Percentiles rank a stretch among this genome's conserved stretches.
Evolutionary conservation across 2,329 filamentous ascomycete genomes (phyloP).

Genomic region (Penicillium nordicum): DNA sequence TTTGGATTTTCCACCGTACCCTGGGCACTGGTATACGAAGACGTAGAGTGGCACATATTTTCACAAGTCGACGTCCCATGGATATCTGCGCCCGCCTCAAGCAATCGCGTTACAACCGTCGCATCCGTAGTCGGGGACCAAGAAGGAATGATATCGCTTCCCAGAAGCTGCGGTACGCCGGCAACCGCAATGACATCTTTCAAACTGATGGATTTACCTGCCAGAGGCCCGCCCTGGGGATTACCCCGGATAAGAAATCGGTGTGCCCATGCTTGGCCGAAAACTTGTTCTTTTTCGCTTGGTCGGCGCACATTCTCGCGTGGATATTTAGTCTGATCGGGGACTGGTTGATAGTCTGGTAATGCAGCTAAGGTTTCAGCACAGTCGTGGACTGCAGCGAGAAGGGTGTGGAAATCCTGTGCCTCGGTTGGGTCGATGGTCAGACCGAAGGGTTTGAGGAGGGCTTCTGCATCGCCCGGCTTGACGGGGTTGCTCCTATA

Average conservation of each 20-base stretch:
- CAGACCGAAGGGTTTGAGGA: constrained; percentile 39
- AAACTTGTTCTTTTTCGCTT: constrained; percentile 40
- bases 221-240: constrained; percentile 26
- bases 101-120: constrained; percentile 50
- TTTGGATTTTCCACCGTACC: constrained; percentile 29
- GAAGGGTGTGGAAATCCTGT: constrained; percentile 47
- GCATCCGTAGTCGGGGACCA: constrained; percentile 55
- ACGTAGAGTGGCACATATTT: constrained; percentile 46
- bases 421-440: constrained; percentile 38
- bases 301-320: constrained; percentile 46
- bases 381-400: constrained; percentile 53
- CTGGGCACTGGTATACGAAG: constrained; percentile 29
- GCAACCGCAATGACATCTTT: constrained; percentile 57
- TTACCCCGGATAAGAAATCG: constrained; percentile 46
- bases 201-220: constrained; percentile 49
- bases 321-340: constrained; percentile 45
- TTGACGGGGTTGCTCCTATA: constrained; percentile 41
- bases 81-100: constrained; percentile 52
- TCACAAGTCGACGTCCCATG: constrained; percentile 54
- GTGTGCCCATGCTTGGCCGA: constrained; percentile 53
- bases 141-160: constrained; percentile 49
- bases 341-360: constrained; percentile 47
- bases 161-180: constrained; percentile 52
- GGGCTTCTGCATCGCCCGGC: constrained; percentile 38
- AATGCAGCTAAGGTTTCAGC: constrained; percentile 46